Conservation (phyloP, 768 basidiomycete species). For the Termitomyces sp. region DNA sequence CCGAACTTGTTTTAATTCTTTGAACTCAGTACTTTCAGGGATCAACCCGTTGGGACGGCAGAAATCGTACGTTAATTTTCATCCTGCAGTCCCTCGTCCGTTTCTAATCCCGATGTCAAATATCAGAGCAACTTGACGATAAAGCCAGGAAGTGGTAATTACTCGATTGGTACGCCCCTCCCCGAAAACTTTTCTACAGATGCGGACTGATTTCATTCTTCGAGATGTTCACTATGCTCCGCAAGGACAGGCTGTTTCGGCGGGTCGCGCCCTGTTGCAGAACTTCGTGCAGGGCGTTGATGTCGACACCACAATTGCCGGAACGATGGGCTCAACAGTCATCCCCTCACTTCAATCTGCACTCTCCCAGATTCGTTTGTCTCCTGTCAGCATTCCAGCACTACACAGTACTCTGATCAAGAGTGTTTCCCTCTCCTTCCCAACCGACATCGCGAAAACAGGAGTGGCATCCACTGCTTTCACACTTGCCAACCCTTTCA, state of each 20-base stretch:
- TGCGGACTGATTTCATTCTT: neutral
- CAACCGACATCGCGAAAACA: slow-evolving; percentile 55
- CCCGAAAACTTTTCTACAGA: neutral
- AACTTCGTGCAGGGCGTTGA: slow-evolving; percentile 66
- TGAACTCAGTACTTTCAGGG: slow-evolving; percentile 25
- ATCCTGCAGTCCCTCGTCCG: neutral
- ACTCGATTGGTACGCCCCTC: slow-evolving; percentile 48
- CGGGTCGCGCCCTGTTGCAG: slow-evolving; percentile 55
- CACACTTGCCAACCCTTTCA: slow-evolving; percentile 64
- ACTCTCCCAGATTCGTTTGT: slow-evolving; percentile 54
- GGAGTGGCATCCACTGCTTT: slow-evolving; percentile 58
- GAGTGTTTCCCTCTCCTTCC: slow-evolving; percentile 54
- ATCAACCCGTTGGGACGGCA: slow-evolving; percentile 53
- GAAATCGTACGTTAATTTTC: slow-evolving; percentile 38
- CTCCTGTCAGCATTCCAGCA: slow-evolving; percentile 62
- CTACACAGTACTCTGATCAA: slow-evolving; percentile 59
- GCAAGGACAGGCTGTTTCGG: slow-evolving; percentile 45
- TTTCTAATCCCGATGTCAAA: slow-evolving; percentile 2
- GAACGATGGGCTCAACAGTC: slow-evolving; percentile 50
- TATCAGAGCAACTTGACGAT: slow-evolving; percentile 51
- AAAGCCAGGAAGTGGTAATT: slow-evolving; percentile 51
- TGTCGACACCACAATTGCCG: slow-evolving; percentile 51
- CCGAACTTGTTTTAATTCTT: neutral
- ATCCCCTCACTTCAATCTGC: slow-evolving; percentile 60
- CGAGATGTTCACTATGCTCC: slow-evolving; percentile 60